Conservation (phyloP, 2,329 filamentous ascomycete species). For the Talaromyces islandicus region DNA sequence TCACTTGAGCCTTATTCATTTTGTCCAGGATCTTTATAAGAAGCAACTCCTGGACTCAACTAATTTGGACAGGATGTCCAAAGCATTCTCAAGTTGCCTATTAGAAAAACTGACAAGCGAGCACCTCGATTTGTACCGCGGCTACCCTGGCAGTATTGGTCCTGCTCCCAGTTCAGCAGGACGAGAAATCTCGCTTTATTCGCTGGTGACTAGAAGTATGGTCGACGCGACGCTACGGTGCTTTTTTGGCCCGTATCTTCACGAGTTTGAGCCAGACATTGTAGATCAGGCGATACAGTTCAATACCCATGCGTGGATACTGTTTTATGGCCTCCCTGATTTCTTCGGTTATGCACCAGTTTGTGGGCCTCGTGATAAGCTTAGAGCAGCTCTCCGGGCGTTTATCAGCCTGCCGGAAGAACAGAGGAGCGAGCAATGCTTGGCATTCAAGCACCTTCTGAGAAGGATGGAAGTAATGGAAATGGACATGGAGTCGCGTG, state of each 20-base stretch:
- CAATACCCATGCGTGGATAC: slow-evolving; percentile 1
- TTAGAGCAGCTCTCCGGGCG: not conserved
- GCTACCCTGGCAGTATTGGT: not conserved
- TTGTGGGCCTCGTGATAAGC: not conserved
- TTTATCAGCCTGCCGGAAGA: not conserved
- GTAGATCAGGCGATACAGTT: not conserved
- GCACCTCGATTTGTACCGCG: not conserved
- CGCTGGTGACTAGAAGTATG: not conserved
- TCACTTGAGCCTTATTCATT: not conserved
- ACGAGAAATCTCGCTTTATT: not conserved
- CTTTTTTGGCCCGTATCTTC: slow-evolving; percentile 1
- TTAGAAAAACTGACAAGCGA: not conserved
- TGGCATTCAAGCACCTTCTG: not conserved
- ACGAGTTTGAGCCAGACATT: slow-evolving; percentile 1
- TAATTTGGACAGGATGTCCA: not conserved
- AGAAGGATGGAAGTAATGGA: not conserved
- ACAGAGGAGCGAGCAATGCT: not conserved
- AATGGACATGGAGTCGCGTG: not conserved
- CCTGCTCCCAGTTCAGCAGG: not conserved
- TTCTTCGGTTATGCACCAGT: not conserved
- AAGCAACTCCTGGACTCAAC: not conserved
- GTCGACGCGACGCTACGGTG: not conserved
- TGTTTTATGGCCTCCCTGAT: not conserved
- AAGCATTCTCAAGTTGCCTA: not conserved
- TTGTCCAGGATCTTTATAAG: slow-evolving; percentile 1